These are phyloP conservation scores for Zangia roseola DNA, from an alignment of 768 basidiomycete genomes.

Conservation along the genomic window DNA sequence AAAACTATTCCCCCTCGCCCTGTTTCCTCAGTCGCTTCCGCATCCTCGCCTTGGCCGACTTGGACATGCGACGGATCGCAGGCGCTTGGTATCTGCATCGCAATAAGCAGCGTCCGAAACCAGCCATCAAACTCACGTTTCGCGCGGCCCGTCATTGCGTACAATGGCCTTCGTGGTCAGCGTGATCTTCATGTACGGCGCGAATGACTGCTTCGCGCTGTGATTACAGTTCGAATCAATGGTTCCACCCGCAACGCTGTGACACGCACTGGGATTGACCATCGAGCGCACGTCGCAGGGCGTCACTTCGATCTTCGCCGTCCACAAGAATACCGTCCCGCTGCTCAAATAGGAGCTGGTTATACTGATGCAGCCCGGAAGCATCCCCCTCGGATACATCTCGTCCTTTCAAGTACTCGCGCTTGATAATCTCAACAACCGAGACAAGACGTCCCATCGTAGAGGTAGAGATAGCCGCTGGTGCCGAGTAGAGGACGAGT, in stretches of 20 bases:
- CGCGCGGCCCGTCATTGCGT: constrained; percentile 33
- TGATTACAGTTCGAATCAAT: background rate
- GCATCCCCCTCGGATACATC: constrained; percentile 41
- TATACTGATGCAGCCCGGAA: constrained; percentile 74
- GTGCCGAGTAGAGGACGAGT: constrained; percentile 60
- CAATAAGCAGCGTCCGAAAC: constrained; percentile 9
- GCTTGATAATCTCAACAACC: constrained; percentile 82
- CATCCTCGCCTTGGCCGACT: constrained; percentile 53
- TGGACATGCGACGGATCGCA: constrained; percentile 50
- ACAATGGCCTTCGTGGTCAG: constrained; percentile 49
- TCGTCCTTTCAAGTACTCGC: constrained; percentile 65
- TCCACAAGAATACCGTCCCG: constrained; percentile 25
- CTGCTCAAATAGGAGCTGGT: constrained; percentile 55
- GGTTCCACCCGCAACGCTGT: background rate
- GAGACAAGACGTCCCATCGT: constrained; percentile 65
- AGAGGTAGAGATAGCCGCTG: constrained; percentile 35
- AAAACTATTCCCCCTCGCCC: constrained; percentile 18
- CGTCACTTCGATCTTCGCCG: constrained; percentile 31
- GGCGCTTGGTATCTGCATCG: constrained; percentile 58
- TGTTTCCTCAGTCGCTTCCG: constrained; percentile 44
- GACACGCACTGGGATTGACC: constrained; percentile 60
- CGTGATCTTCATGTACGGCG: constrained; percentile 71
- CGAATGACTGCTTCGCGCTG: constrained; percentile 57
- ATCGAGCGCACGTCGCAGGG: constrained; percentile 41
- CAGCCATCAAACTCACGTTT: constrained; percentile 33